A percentile compares a stretch with the other conserved stretches of the same genome.
Evolutionary conservation across 495 filamentous ascomycete genomes (phyloP).

Genomic region (Friedmanniomyces endolithicus): DNA sequence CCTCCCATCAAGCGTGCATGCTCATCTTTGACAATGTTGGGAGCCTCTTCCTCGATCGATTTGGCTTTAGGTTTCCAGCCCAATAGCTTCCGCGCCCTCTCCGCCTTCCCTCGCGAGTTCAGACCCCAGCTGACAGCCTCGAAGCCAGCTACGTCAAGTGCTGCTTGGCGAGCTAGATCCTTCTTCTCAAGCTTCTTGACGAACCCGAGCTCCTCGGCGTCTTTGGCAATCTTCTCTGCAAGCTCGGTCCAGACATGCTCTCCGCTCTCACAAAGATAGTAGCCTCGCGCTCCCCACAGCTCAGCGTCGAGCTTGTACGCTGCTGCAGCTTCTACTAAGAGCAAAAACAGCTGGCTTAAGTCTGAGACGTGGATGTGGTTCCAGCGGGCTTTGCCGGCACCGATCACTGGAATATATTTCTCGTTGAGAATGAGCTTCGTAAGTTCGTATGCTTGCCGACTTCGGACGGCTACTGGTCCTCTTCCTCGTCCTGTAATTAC

Average conservation of each 20-base stretch:
- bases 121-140: slow-evolving; percentile 34
- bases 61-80: slow-evolving; percentile 45
- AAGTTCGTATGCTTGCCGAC: slow-evolving; percentile 52
- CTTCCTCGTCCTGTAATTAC: slow-evolving; percentile 43
- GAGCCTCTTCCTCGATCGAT: slow-evolving; percentile 40
- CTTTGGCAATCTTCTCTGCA: slow-evolving; percentile 44
- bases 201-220: slow-evolving; percentile 49
- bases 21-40: slow-evolving; percentile 36
- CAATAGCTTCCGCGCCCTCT: slow-evolving; percentile 45
- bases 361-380: slow-evolving; percentile 63
- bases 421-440: slow-evolving; percentile 42
- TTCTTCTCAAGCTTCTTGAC: slow-evolving; percentile 34
- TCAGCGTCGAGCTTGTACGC: slow-evolving; percentile 43
- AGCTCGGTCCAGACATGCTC: slow-evolving; percentile 60
- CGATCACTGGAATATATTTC: slow-evolving; percentile 50
- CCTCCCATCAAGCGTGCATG: slow-evolving; percentile 22
- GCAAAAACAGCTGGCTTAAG: slow-evolving; percentile 49
- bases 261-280: slow-evolving; percentile 63
- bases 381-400: slow-evolving; percentile 56
- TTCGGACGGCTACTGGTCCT: slow-evolving; percentile 54
- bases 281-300: slow-evolving; percentile 56
- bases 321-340: slow-evolving; percentile 52
- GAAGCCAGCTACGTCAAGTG: slow-evolving; percentile 16
- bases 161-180: slow-evolving; percentile 12
- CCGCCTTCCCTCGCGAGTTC: slow-evolving; percentile 48